Conservation (phyloP, 768 basidiomycete species). For the Amanita jacksonii region DNA sequence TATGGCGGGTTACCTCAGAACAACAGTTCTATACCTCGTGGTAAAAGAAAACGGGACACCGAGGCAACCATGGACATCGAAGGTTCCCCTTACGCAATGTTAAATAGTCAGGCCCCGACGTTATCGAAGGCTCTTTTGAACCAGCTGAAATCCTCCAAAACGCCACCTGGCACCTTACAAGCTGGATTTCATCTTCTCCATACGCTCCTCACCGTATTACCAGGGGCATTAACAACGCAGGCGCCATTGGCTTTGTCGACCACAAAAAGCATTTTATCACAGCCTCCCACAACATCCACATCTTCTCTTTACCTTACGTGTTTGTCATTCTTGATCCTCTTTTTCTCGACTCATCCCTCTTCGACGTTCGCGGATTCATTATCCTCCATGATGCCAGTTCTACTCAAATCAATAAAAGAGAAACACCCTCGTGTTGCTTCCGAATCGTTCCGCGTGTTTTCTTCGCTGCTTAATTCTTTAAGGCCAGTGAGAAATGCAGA, state of each 20-base stretch:
- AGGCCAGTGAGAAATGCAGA: conserved; percentile 56
- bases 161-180: conserved; percentile 66
- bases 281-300: conserved; percentile 64
- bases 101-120: conserved; percentile 67
- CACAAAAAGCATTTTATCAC: conserved; percentile 54
- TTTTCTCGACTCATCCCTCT: conserved; percentile 65
- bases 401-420: conserved; percentile 69
- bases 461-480: conserved; percentile 66
- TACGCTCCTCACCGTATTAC: conserved; percentile 67
- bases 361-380: conserved; percentile 51
- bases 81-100: conserved; percentile 62
- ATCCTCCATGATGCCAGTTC: conserved; percentile 58
- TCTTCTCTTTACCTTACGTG: conserved; percentile 77
- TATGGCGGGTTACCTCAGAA: conserved; percentile 59
- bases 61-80: conserved; percentile 63
- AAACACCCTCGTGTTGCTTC: conserved; percentile 84
- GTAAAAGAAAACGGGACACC: conserved; percentile 71
- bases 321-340: conserved; percentile 76
- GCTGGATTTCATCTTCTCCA: conserved; percentile 78
- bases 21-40: conserved; percentile 39
- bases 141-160: conserved; percentile 73
- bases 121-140: conserved; percentile 68
- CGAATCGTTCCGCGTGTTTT: conserved; percentile 83
- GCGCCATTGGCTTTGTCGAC: conserved; percentile 53
- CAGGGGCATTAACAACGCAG: conserved; percentile 72